These are phyloP conservation scores for Tolypocladium ovalisporum DNA, from an alignment of 2,329 filamentous ascomycete species.

Conservation along the genomic window DNA sequence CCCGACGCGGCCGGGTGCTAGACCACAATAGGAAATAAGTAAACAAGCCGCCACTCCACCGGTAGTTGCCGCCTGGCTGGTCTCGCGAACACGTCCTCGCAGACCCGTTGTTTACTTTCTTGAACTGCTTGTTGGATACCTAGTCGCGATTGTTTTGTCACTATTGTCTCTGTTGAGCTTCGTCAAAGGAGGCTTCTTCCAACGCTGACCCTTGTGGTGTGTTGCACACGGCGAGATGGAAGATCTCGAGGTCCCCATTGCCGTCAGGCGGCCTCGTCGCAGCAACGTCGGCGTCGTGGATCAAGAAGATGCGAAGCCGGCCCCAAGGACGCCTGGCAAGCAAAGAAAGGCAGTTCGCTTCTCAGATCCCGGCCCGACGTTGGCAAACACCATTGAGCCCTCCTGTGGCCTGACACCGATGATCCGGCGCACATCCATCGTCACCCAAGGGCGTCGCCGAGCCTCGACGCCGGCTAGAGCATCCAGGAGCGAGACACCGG, in stretches of 20 bases:
- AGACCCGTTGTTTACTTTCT: neutral
- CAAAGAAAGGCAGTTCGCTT: slow-evolving; percentile 43
- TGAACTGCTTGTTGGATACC: neutral
- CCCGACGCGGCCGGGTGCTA: slow-evolving; percentile 19
- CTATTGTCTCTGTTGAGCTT: neutral
- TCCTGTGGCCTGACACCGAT: slow-evolving; percentile 49
- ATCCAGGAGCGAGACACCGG: slow-evolving; percentile 5
- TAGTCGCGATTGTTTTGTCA: neutral
- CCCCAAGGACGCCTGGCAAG: slow-evolving; percentile 18
- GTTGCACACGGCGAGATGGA: slow-evolving; percentile 17
- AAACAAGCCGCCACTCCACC: slow-evolving; percentile 26
- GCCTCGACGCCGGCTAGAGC: slow-evolving; percentile 30
- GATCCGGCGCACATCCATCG: slow-evolving; percentile 39
- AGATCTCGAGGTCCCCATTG: slow-evolving; percentile 37
- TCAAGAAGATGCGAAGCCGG: slow-evolving; percentile 8
- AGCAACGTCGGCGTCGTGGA: slow-evolving; percentile 20
- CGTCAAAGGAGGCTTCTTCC: neutral
- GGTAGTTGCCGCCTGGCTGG: neutral
- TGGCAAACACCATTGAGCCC: slow-evolving; percentile 1
- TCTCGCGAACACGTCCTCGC: neutral
- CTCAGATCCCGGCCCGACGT: slow-evolving; percentile 41
- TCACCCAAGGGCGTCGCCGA: slow-evolving; percentile 27
- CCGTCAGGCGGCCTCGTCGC: slow-evolving; percentile 43
- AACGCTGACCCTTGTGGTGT: neutral
- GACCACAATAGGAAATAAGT: slow-evolving; percentile 28